Evolutionary conservation across 768 basidiomycete species (phyloP).

Genomic region (Agaricus bisporus): DNA sequence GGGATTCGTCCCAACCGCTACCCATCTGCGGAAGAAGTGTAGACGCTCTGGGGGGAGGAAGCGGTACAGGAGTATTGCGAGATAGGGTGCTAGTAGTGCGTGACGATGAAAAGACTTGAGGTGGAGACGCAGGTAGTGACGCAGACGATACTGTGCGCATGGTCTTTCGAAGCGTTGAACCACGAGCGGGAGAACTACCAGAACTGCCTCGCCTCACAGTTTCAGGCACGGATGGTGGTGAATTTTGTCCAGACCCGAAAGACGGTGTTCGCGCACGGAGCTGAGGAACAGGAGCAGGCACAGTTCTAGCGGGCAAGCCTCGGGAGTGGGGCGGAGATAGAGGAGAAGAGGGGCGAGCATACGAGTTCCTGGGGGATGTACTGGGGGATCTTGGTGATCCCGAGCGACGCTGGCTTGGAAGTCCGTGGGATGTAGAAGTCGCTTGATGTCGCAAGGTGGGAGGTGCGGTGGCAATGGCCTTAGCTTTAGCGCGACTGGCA

Average conservation of each 20-base stretch:
- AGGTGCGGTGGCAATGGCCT: constrained; percentile 75
- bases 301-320: constrained; percentile 34
- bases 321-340: constrained; percentile 43
- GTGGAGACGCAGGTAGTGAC: constrained; percentile 28
- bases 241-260: constrained; percentile 23
- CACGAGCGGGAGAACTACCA: constrained; percentile 21
- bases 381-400: constrained; percentile 30
- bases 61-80: constrained; percentile 25
- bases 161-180: constrained; percentile 31
- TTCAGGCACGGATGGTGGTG: constrained; percentile 28
- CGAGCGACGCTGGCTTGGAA: constrained; percentile 36
- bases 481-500: constrained; percentile 84
- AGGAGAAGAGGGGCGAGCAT: constrained; percentile 41
- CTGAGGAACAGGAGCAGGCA: constrained; percentile 27
- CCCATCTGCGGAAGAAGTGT: constrained; percentile 32
- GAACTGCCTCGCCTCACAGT: constrained; percentile 40
- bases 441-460: constrained; percentile 79
- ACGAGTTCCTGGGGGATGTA: constrained; percentile 28
- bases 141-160: constrained; percentile 31
- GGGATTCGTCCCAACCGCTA: constrained; percentile 47
- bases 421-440: constrained; percentile 61
- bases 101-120: constrained; percentile 24
- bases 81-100: constrained; percentile 17
- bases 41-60: constrained; percentile 33
- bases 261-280: constrained; percentile 37